Base-by-base conservation (phyloP, 2,329 filamentous ascomycete genomes). In the Aureobasidium pullulans region DNA sequence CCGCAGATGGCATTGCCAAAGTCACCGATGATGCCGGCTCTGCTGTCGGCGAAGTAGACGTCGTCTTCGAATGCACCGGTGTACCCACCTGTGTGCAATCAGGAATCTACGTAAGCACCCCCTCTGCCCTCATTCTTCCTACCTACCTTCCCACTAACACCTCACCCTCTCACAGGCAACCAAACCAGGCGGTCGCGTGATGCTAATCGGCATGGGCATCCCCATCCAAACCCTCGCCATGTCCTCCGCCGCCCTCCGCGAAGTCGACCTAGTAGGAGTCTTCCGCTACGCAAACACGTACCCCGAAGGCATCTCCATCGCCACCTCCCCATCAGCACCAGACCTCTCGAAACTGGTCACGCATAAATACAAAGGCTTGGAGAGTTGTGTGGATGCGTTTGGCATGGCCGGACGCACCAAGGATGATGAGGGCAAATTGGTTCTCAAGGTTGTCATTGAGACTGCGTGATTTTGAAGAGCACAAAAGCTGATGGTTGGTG, bases 281-380 rank as follows among this genome's bases (percentile, higher is more conserved):
- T 90, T 91, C 74, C 81, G 88, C 49, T 91, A 91, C 66, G 86
- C 86, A 19, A 88, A 90, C 71, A 89, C 87, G 0, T 91, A 90
- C 67, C 78, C 82, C 4, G 85, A 83, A 0, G 87, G 86, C n/a
- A 86, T 91, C 61, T 78, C 71, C 72, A 86, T 71, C 72, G 80
- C 76, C 68, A 81, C 66, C 66, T 76, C 64, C 73, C 63, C 71
- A 8, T 75, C 77, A 11, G 75, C 88, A 19, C 86, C 86, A 0
- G 82, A 81, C 63, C 80, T 90, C 60, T 82, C 86, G 50, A 82
- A 85, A 66, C 81, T 90, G 76, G 82, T 90, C n/a, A 90, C 87
- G 3, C 87, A 90, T 71, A 80, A 83, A 6, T 87, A 85, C 71
- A 81, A 80, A 62, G 87, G 87, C 0, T 74, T 90, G 0, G 81